phyloP scores from a whole-genome alignment of 75 land plant genomes.

The Ceratopteris richardii region DNA sequence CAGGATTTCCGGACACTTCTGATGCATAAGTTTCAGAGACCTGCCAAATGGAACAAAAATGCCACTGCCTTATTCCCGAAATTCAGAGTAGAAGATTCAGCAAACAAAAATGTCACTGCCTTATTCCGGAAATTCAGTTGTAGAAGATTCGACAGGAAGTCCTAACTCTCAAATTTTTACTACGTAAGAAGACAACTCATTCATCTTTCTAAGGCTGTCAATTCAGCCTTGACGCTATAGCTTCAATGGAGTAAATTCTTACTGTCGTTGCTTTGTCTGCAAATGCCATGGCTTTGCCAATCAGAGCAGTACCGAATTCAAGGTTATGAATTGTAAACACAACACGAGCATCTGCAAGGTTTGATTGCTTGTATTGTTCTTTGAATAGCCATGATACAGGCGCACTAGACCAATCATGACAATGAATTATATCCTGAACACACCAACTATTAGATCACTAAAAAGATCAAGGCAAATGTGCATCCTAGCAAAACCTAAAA shows the following conservation, averaged over 20 bases:
- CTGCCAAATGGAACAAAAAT: constrained; percentile 24
- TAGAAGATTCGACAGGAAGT: no score
- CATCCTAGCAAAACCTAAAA: not conserved
- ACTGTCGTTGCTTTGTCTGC: constrained; percentile 90
- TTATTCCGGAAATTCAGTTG: no score
- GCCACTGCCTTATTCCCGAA: no score
- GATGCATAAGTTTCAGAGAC: constrained; percentile 71
- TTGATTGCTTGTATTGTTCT: constrained; percentile 64
- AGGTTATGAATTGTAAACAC: constrained; percentile 89
- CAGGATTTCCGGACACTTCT: constrained; percentile 74
- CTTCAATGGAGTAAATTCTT: constrained; percentile 11
- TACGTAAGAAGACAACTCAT: no score
- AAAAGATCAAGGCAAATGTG: not conserved
- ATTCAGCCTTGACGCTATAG: no score
- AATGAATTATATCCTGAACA: constrained; percentile 81
- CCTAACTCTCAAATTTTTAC: no score
- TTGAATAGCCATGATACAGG: constrained; percentile 87
- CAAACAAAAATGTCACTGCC: no score
- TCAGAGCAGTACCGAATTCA: constrained; percentile 64
- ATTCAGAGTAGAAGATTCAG: no score
- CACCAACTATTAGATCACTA: not conserved
- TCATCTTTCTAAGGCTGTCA: no score
- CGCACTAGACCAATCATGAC: constrained; percentile 94
- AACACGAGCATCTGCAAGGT: constrained; percentile 54
- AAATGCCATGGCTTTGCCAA: constrained; percentile 72